Evolutionary conservation across 2,329 filamentous ascomycete genomes (phyloP), one percentile per base, ranked within the genome.

Genomic region (Fusarium cyanostomum): DNA sequence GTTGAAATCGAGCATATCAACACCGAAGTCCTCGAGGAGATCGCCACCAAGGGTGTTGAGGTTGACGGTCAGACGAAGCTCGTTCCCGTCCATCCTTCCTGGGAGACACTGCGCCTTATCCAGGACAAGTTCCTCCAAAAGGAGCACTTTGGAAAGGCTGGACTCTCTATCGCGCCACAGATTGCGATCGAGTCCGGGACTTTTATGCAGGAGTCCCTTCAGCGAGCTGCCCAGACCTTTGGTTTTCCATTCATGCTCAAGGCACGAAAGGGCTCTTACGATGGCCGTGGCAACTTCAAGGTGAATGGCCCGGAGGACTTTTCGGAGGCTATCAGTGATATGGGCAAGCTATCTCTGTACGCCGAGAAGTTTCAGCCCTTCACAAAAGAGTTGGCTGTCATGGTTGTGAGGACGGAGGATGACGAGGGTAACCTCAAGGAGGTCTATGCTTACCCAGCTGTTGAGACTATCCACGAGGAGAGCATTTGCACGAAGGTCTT

Each of bases 1-100:
- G 92, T 96, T 12, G 94, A 98, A 78, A 97, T 97, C 64, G 94
- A 98, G 81, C 94, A 97, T 78, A 90, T 97, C 56, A 88, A 97
- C 76, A 95, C 92, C n/a, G 83, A 92, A 50, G 89, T 95, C 21
- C 84, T 97, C 5, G 92, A 97, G 77, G 91, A 96, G 73, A 87
- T 97, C 55, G 87, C 86, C 5, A 85, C 86, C 13, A 80, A 82
- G 50, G 87, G 89, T 30, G 86, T 90, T 5, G 63, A 65, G 10
- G 68, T 68, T 26, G 73, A 72, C 21, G 74, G 75, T 31, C 75
- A 70, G 41, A 70, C 73, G 43, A 84, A 80, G 71, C 81, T 77
- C 64, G 84, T 90, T 37, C 81, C 87, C 35, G 83, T 92, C 3
- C 88, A 97, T 72, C 93, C 94, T 2, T 92, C 89, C 58, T 96